Conservation (phyloP, 2,329 filamentous ascomycete genomes). For the Dichotomopilus funicola region DNA sequence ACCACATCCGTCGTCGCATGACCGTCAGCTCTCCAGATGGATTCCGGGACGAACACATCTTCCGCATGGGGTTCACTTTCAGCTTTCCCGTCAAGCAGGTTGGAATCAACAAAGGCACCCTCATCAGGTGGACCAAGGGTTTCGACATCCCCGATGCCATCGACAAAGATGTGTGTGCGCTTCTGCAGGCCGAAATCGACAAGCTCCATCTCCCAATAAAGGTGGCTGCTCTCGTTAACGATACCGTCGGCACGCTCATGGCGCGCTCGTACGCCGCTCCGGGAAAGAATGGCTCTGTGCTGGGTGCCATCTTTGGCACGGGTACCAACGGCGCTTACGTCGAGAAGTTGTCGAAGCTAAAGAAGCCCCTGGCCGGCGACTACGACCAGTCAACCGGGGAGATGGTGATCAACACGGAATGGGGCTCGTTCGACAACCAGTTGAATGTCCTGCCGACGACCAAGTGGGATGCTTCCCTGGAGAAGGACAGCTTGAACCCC, state of each 20-base stretch:
- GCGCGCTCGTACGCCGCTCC: slow-evolving; percentile 91
- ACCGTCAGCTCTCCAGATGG: slow-evolving; percentile 53
- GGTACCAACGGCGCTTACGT: slow-evolving; percentile 97
- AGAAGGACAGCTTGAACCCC: slow-evolving; percentile 77
- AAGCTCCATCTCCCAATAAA: slow-evolving; percentile 78
- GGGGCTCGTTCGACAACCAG: slow-evolving; percentile 96
- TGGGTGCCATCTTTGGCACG: slow-evolving; percentile 97
- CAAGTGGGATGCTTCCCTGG: slow-evolving; percentile 71
- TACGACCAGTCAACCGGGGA: slow-evolving; percentile 78
- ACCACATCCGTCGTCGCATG: slow-evolving; percentile 58
- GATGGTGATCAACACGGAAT: slow-evolving; percentile 98
- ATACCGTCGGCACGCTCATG: slow-evolving; percentile 97
- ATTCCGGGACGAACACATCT: slow-evolving; percentile 67
- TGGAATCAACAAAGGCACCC: slow-evolving; percentile 87
- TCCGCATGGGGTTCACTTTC: slow-evolving; percentile 97
- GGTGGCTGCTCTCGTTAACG: slow-evolving; percentile 94
- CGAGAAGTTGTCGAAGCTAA: slow-evolving; percentile 80
- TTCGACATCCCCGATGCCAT: slow-evolving; percentile 95
- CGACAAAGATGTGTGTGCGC: slow-evolving; percentile 86
- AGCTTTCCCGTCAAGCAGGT: slow-evolving; percentile 93
- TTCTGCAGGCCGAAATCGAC: slow-evolving; percentile 87
- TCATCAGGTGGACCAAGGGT: slow-evolving; percentile 98
- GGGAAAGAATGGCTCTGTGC: slow-evolving; percentile 74
- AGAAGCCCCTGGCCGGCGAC: slow-evolving; percentile 63
- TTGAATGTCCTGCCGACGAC: slow-evolving; percentile 84